Evolutionary conservation across 371 early-diverging fungal genomes (phyloP), one percentile per base, ranked within the genome.

Genomic region (Mortierella sp.): DNA sequence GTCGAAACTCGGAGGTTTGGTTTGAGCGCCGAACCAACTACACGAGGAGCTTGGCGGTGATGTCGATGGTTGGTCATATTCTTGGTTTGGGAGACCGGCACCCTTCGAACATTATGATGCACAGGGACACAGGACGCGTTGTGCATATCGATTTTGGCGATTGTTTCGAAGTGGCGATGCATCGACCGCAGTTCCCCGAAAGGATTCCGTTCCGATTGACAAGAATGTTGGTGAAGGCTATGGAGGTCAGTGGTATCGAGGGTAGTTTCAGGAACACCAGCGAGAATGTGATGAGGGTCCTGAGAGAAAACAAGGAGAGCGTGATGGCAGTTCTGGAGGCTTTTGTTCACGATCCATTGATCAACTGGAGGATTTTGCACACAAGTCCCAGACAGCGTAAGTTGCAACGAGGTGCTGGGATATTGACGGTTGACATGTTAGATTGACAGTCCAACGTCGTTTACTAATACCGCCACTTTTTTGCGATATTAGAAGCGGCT

Each of bases 121-220:
- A 99, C 71, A 91, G 96, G 48, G 93, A 91, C 48, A 95, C 97
- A 0, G 99, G 99, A 77, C 97, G 97, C 77, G 95, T 99, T 6
- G 95, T 98, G 19, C 99, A 99, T 81, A 98, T 99, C 82, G 99
- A 99, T 87, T 98, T 99, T 88, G 99, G 99, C 61, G 99, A 99
- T 82, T 98, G 99, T 88, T 99, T 99, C 81, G 99, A 99, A 91
- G 96, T 98, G 19, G 98, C 99, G 24, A 97, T 97, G 94, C 96
- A 97, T 81, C 93, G 99, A 59, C 98, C 98, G 37, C 97, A 98
- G 83, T 98, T 95, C 93, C 99, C 99, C 4, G 99, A 99, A 87
- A 94, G 91, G 81, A 96, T 99, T 86, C 99, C 99, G n/a, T 99
- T 99, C 96, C 93, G 99, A 50, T 88, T 99, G 72, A 99, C 99